A percentile compares a stretch with the other conserved stretches of the same genome.
These are phyloP conservation scores for Myochromella boudieri DNA, from an alignment of 768 basidiomycete species.

Conservation along the genomic window DNA sequence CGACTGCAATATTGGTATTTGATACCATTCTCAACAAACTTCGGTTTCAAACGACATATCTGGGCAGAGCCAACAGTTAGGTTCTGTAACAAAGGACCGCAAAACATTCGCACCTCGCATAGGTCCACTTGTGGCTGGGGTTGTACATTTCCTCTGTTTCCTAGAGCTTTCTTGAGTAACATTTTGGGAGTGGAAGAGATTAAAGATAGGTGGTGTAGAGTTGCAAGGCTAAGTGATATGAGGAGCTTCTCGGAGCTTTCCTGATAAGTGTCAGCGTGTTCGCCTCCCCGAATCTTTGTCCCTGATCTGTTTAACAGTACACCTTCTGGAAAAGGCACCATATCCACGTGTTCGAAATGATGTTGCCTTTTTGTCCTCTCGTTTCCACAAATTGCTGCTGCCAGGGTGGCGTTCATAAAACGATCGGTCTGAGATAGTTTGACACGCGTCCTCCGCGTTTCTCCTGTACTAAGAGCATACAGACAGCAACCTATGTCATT, in stretches of 20 bases:
- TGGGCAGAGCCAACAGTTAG: constrained; percentile 23
- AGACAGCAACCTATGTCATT: too few species aligned
- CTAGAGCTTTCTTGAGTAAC: constrained; percentile 44
- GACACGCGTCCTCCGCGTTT: too few species aligned
- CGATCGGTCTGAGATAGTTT: too few species aligned
- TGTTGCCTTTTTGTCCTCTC: constrained; percentile 18
- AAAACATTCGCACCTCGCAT: constrained; percentile 12
- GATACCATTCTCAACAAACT: constrained; percentile 60
- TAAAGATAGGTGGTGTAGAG: constrained; percentile 26
- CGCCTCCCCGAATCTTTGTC: neutral
- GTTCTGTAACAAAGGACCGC: neutral
- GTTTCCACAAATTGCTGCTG: constrained; percentile 28
- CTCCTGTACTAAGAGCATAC: too few species aligned
- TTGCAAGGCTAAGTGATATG: constrained; percentile 34
- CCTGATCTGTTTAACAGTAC: too few species aligned
- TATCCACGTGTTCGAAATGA: too few species aligned
- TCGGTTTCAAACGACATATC: constrained; percentile 61
- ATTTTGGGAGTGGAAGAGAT: constrained; percentile 18
- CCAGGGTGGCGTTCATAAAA: too few species aligned
- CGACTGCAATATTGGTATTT: constrained; percentile 62
- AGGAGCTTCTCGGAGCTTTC: constrained; percentile 22
- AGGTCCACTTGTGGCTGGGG: constrained; percentile 5
- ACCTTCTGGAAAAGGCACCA: too few species aligned
- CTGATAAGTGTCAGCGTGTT: constrained; percentile 22
- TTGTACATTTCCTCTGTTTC: neutral